Evolutionary conservation across 495 filamentous ascomycete species (phyloP).

Genomic region (Aspergillus homomorphus): DNA sequence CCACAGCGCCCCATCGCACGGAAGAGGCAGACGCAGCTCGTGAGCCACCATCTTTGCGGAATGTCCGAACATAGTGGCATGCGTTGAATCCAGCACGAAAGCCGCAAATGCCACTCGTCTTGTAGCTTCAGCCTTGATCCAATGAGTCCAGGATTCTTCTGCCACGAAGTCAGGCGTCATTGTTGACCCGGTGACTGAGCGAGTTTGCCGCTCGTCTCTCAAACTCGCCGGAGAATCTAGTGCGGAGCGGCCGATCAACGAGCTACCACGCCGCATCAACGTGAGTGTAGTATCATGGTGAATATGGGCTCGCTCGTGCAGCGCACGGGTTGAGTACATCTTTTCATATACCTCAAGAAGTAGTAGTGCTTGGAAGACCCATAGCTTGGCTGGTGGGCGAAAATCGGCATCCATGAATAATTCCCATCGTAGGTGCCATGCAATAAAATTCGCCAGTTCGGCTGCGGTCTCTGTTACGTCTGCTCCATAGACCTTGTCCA

Average conservation of each 20-base stretch:
- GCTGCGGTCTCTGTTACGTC: conserved; percentile 69
- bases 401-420: conserved; percentile 90
- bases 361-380: conserved; percentile 91
- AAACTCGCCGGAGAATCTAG: conserved; percentile 83
- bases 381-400: conserved; percentile 92
- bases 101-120: conserved; percentile 89
- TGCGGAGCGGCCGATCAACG: conserved; percentile 84
- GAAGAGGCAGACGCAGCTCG: conserved; percentile 87
- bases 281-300: conserved; percentile 96
- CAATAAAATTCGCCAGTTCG: conserved; percentile 79
- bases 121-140: conserved; percentile 93
- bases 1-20: conserved; percentile 93
- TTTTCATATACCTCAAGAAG: conserved; percentile 95
- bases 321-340: conserved; percentile 84
- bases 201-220: conserved; percentile 59
- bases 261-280: conserved; percentile 89
- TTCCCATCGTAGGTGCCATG: conserved; percentile 89
- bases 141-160: conserved; percentile 94
- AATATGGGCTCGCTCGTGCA: conserved; percentile 95
- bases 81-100: conserved; percentile 92
- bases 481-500: conserved; percentile 76
- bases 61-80: conserved; percentile 98
- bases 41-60: conserved; percentile 96
- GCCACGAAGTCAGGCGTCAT: conserved; percentile 61
- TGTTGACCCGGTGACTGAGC: conserved; percentile 50